phyloP scores from a whole-genome alignment of 75 land plant species.

The Sequoiadendron giganteum region DNA sequence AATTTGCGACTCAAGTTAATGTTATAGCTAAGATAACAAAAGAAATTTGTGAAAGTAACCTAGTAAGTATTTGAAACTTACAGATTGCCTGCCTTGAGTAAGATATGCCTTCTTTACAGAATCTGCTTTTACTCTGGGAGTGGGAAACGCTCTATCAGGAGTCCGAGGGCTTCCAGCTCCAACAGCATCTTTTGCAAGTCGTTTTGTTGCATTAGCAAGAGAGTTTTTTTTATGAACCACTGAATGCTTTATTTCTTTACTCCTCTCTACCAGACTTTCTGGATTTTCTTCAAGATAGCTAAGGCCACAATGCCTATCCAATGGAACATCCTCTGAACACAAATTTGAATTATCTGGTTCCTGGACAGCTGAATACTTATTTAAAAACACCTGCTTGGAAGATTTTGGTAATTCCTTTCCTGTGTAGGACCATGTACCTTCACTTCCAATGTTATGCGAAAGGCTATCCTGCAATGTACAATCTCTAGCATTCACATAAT shows the following conservation, averaged over 20 bases:
- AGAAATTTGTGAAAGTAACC: not conserved
- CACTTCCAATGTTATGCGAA: conserved; percentile 9
- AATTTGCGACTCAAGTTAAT: not conserved
- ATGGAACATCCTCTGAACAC: conserved; percentile 6
- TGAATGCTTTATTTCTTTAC: not conserved
- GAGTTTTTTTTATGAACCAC: not conserved
- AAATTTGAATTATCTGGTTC: conserved; percentile 1
- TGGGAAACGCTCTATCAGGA: not conserved
- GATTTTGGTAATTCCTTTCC: not conserved
- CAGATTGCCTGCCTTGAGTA: conserved; percentile 10
- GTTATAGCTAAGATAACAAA: not conserved
- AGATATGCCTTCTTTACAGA: conserved; percentile 10
- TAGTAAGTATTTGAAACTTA: conserved; percentile 11
- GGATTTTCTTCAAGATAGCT: not conserved
- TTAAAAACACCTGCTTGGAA: not conserved
- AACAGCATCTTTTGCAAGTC: conserved; percentile 7
- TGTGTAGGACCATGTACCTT: not conserved
- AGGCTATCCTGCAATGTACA: conserved; percentile 4
- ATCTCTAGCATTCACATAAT: conserved; percentile 10
- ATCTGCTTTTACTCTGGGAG: conserved; percentile 12
- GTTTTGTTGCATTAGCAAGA: conserved; percentile 12
- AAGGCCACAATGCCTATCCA: not conserved
- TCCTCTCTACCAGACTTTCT: not conserved
- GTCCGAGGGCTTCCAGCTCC: conserved; percentile 14
- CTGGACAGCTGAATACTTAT: not conserved